A percentile compares a stretch with the other conserved stretches of the same genome.
These are phyloP conservation scores for Trametes sanguinea DNA, from an alignment of 768 basidiomycete genomes.

Conservation along the genomic window DNA sequence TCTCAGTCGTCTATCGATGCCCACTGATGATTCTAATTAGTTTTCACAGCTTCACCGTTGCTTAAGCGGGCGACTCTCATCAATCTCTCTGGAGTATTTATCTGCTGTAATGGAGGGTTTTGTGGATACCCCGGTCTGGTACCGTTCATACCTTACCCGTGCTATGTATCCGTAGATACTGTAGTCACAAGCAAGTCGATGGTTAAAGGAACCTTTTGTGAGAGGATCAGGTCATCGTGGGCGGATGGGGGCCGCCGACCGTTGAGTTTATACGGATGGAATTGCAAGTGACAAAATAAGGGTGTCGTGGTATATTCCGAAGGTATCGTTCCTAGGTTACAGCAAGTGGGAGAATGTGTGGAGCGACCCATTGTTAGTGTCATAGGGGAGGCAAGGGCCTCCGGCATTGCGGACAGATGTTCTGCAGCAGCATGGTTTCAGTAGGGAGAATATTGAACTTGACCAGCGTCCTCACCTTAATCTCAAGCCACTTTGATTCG, in stretches of 20 bases:
- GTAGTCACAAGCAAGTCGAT: conserved; percentile 19
- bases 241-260: too few species aligned
- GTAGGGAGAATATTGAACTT: not conserved
- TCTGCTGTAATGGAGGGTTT: conserved; percentile 7
- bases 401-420: conserved; percentile 90
- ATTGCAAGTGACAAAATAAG: too few species aligned
- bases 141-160: not conserved
- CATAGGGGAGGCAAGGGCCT: conserved; percentile 79
- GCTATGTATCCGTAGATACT: conserved; percentile 22
- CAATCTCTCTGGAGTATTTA: conserved; percentile 13
- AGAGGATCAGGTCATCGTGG: not conserved
- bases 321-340: not conserved
- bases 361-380: conserved; percentile 6
- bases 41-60: conserved; percentile 16
- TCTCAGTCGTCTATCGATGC: not conserved
- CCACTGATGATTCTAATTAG: not conserved
- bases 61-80: not conserved
- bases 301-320: not conserved
- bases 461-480: conserved; percentile 50
- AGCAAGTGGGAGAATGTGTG: not conserved
- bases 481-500: conserved; percentile 38
- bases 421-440: conserved; percentile 43
- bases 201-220: not conserved
- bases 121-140: conserved; percentile 16
- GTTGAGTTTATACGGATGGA: too few species aligned